A percentile compares a stretch with the other conserved stretches of the same genome.
These are phyloP conservation scores for Papiliotrema fonsecae DNA, from an alignment of 1,284 basidiomycete species.

Conservation along the genomic window DNA sequence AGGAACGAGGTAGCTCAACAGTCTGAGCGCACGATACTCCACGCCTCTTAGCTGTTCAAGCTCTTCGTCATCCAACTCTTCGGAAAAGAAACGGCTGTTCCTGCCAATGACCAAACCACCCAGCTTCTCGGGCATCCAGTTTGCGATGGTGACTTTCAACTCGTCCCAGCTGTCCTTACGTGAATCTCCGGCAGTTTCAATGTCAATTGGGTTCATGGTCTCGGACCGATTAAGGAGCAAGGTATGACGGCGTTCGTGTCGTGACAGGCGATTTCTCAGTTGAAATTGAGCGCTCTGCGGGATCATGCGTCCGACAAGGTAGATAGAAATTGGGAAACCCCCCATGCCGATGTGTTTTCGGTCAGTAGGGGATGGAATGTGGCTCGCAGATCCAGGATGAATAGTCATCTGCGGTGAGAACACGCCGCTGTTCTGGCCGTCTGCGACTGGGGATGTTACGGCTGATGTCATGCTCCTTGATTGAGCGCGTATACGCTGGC, in stretches of 20 bases:
- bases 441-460: not conserved
- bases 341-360: slow-evolving; percentile 21
- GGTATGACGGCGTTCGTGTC: not conserved
- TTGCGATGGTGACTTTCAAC: slow-evolving; percentile 16
- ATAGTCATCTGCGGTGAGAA: no score
- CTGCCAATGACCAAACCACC: slow-evolving; percentile 28
- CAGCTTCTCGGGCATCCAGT: slow-evolving; percentile 31
- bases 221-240: not conserved
- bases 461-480: slow-evolving; percentile 1
- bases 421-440: not conserved
- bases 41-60: slow-evolving; percentile 35
- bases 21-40: slow-evolving; percentile 32
- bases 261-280: slow-evolving; percentile 1
- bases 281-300: slow-evolving; percentile 6
- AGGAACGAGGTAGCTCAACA: slow-evolving; percentile 24
- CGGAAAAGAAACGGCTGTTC: slow-evolving; percentile 35
- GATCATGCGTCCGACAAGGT: slow-evolving; percentile 12
- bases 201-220: not conserved
- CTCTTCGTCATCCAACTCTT: slow-evolving; percentile 36
- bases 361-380: slow-evolving; percentile 5
- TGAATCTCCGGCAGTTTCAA: slow-evolving; percentile 1
- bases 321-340: slow-evolving; percentile 22
- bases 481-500: slow-evolving; percentile 3
- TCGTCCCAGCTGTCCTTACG: slow-evolving; percentile 16
- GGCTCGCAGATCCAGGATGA: not conserved